Conservation (phyloP, 2,329 filamentous ascomycete species). For the Aspergillus piperis region DNA sequence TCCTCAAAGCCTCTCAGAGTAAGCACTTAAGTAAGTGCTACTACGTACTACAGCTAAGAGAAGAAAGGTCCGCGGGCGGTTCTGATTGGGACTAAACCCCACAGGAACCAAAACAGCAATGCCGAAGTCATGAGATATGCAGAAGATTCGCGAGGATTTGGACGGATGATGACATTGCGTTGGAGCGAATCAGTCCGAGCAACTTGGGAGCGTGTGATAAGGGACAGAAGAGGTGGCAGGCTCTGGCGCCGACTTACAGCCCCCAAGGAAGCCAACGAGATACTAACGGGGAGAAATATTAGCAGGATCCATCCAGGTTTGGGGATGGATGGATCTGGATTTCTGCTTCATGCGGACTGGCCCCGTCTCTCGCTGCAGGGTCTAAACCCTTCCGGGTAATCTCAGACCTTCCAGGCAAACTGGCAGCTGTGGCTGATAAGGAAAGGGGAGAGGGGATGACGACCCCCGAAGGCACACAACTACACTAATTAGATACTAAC, state of each 20-base stretch:
- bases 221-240: neutral
- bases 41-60: neutral
- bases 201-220: neutral
- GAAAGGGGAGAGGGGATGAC: neutral
- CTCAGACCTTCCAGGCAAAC: neutral
- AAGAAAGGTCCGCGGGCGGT: neutral
- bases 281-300: neutral
- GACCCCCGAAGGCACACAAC: neutral
- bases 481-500: neutral
- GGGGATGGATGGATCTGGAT: slow-evolving; percentile 1
- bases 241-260: neutral
- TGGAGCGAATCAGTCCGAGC: neutral
- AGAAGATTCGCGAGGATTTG: neutral
- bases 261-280: neutral
- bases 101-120: neutral
- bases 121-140: neutral
- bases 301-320: slow-evolving; percentile 8
- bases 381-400: neutral
- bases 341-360: neutral
- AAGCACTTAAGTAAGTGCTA: too few relatives aligned
- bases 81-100: neutral
- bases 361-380: neutral
- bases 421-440: neutral
- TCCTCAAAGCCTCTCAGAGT: too few relatives aligned
- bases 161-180: neutral